Conservation (phyloP, 2,329 filamentous ascomycete genomes). For the Cladosporium sp. region DNA sequence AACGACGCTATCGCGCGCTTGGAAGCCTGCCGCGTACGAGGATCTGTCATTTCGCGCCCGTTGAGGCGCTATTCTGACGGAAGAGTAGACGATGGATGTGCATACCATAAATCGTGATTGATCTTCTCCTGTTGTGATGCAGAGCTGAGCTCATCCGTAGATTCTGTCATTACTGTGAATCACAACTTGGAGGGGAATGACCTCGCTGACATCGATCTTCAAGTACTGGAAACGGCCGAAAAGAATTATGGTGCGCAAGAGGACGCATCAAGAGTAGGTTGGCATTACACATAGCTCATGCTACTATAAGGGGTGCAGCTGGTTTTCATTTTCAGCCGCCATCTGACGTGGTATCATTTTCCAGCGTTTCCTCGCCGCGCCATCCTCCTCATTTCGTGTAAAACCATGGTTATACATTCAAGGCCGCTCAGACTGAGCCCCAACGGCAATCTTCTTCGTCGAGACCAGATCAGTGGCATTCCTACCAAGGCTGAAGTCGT, state of each 20-base stretch:
- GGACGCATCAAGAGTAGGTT: background rate
- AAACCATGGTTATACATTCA: background rate
- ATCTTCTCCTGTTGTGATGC: too few species aligned
- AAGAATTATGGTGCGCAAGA: background rate
- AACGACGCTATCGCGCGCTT: too few species aligned
- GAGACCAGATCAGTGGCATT: constrained; percentile 4
- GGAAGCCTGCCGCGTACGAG: too few species aligned
- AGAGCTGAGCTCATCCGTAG: too few species aligned
- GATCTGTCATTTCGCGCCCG: too few species aligned
- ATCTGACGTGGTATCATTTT: background rate
- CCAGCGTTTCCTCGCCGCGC: background rate
- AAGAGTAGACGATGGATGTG: too few species aligned
- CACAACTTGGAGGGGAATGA: background rate
- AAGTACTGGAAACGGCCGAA: background rate
- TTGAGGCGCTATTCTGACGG: too few species aligned
- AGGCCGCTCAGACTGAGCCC: background rate
- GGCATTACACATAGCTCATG: background rate
- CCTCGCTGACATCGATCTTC: background rate
- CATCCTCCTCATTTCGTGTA: background rate
- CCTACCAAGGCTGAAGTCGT: constrained; percentile 1
- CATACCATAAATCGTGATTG: too few species aligned
- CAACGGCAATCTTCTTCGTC: background rate
- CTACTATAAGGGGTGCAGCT: background rate
- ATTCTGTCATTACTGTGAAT: background rate
- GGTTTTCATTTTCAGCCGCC: background rate